Evolutionary conservation across 768 basidiomycete species (phyloP).

Genomic region (Leccinum aurantiacum): DNA sequence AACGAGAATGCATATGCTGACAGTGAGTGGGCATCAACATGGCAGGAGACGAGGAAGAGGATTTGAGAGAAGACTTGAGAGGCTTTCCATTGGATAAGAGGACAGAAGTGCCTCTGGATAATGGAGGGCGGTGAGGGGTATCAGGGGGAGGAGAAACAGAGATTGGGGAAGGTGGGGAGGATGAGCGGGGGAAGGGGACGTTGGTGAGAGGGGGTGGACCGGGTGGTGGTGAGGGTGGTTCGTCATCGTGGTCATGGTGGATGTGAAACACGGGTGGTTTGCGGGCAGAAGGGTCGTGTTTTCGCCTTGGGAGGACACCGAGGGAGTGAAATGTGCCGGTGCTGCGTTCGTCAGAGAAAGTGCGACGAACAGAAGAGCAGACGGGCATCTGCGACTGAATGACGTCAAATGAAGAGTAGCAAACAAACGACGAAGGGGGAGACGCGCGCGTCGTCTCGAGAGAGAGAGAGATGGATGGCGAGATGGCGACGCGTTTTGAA

Average conservation of each 20-base stretch:
- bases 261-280: constrained; percentile 23
- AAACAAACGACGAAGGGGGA: neutral
- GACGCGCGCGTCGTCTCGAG: neutral
- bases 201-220: constrained; percentile 10
- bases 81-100: constrained; percentile 78
- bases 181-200: constrained; percentile 45
- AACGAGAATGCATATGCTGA: constrained; percentile 28
- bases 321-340: constrained; percentile 52
- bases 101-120: constrained; percentile 37
- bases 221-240: constrained; percentile 7
- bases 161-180: constrained; percentile 15
- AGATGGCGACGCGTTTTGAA: constrained; percentile 11
- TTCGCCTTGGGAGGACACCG: constrained; percentile 45
- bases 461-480: neutral
- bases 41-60: constrained; percentile 26
- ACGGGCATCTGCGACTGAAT: constrained; percentile 15
- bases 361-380: constrained; percentile 12
- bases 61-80: constrained; percentile 83
- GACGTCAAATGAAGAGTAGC: constrained; percentile 7
- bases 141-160: neutral
- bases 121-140: constrained; percentile 11
- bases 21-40: constrained; percentile 5
- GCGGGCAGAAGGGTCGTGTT: constrained; percentile 16
- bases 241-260: constrained; percentile 22
- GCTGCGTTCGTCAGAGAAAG: constrained; percentile 42